Evolutionary conservation across 768 basidiomycete genomes (phyloP).

Genomic region (Phaffia australis): DNA sequence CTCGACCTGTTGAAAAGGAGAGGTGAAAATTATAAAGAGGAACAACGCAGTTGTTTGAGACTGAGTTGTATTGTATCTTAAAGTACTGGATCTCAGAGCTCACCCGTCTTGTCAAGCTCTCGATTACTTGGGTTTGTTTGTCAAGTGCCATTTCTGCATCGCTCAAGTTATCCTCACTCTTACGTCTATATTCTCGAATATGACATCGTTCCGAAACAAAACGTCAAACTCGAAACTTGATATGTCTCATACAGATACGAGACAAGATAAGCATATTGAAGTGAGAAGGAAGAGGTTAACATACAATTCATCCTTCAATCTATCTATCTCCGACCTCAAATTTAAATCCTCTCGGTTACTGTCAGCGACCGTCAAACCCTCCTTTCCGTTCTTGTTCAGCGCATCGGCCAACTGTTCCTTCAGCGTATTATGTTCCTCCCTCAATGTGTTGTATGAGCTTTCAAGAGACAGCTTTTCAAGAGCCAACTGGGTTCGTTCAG

Average conservation of each 20-base stretch:
- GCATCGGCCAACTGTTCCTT: conserved; percentile 50
- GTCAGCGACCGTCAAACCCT: background rate
- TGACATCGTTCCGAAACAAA: background rate
- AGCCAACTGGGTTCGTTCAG: conserved; percentile 63
- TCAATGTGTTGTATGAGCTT: conserved; percentile 61
- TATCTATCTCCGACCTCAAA: conserved; percentile 28
- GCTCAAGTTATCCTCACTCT: conserved; percentile 83
- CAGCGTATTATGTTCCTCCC: conserved; percentile 63
- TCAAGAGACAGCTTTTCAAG: conserved; percentile 72
- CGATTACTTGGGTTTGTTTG: conserved; percentile 56
- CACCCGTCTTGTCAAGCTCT: conserved; percentile 61
- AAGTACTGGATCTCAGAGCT: conserved; percentile 12
- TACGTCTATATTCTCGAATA: conserved; percentile 51
- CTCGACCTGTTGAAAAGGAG: conserved; percentile 43
- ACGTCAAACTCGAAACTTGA: background rate
- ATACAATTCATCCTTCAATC: conserved; percentile 71
- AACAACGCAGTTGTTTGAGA: too few species aligned
- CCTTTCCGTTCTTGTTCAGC: background rate
- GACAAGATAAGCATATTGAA: background rate
- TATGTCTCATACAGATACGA: background rate
- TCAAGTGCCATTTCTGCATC: conserved; percentile 73
- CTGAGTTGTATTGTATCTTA: background rate
- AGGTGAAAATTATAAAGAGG: background rate
- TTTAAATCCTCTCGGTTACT: background rate
- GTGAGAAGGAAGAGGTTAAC: conserved; percentile 35